phyloP scores from a whole-genome alignment of 73 alveolate species.

The Paramecium biaurelia region DNA sequence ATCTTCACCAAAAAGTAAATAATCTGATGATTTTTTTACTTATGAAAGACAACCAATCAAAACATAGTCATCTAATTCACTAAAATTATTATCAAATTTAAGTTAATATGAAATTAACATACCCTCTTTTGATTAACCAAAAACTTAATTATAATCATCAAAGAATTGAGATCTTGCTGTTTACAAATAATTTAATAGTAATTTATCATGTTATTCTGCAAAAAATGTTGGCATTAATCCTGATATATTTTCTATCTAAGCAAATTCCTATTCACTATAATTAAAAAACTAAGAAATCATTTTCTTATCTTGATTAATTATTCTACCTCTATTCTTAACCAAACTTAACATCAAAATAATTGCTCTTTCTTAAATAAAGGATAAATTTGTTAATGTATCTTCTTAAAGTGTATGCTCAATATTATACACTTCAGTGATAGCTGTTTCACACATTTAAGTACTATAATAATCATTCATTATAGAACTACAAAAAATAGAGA shows the following conservation, averaged over 20 bases:
- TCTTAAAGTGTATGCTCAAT: neutral
- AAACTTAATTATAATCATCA: neutral
- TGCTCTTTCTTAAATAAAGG: neutral
- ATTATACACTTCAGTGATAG: neutral
- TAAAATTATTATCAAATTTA: slow-evolving; percentile 33
- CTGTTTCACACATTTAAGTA: slow-evolving; percentile 4
- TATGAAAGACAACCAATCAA: neutral
- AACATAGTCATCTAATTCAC: neutral
- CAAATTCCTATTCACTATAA: neutral
- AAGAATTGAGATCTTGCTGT: neutral
- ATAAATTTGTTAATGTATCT: neutral
- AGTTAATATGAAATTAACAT: neutral
- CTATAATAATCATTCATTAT: slow-evolving; percentile 15
- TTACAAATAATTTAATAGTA: neutral
- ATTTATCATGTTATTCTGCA: slow-evolving; percentile 1
- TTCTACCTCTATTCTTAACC: slow-evolving; percentile 21
- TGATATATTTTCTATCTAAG: neutral
- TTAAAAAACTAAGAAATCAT: neutral
- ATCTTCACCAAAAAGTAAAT: neutral
- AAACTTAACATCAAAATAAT: neutral
- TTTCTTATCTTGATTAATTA: neutral
- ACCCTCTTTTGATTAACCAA: neutral
- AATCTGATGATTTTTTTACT: neutral
- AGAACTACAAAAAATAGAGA: neutral
- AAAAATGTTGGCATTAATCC: neutral